Evolutionary conservation across 192 early-diverging fungal species (phyloP), one percentile per base, ranked within the genome.

Genomic region (Backusella tarrabulga): DNA sequence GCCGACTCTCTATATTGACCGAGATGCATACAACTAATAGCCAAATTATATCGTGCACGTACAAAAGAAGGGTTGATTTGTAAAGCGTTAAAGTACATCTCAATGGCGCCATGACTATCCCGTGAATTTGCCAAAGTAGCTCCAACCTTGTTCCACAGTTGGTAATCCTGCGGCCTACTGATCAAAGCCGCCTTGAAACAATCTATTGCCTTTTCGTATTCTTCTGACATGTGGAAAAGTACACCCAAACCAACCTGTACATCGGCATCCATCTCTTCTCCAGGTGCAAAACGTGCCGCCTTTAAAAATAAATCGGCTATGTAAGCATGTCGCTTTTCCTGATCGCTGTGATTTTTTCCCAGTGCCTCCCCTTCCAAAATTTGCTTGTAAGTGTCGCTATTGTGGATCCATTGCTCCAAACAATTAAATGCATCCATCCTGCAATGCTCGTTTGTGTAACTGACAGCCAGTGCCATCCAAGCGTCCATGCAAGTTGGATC

Each of bases 131-230:
- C 98, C 46, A 96, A 87, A 0, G 97, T 99, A 4, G 98, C 98
- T 8, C 98, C 98, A 34, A 99, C 88, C 76, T 96, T 95, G 87
- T 99, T 99, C 95, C 95, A 99, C 42, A 98, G 86, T 78, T 97
- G 85, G 81, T 97, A 98, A 80, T 98, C 95, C 82, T 92, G 87
- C 14, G 98, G 98, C 21, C 93, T 87, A 29, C 88, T 88, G 19
- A 91, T 89, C 44, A 99, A 82, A 42, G 97, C 97, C 0, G 97
- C 91, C 73, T 93, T 90, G 86, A 99, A 99, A 81, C 98, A 99
- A 79, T 99, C 98, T 8, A 97, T 87, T 1, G 98, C 97, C 88
- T 99, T 99, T 69, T 92, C 87, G 72, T 97, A 98, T 80, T 99
- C 97, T 32, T 92, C 85, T 12, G 92, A 92, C 23, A 95, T 92